A percentile compares a stretch with the other conserved stretches of the same genome.
phyloP scores from a whole-genome alignment of 148 eudicot genomes.

The Pharnaceum exiguum region DNA sequence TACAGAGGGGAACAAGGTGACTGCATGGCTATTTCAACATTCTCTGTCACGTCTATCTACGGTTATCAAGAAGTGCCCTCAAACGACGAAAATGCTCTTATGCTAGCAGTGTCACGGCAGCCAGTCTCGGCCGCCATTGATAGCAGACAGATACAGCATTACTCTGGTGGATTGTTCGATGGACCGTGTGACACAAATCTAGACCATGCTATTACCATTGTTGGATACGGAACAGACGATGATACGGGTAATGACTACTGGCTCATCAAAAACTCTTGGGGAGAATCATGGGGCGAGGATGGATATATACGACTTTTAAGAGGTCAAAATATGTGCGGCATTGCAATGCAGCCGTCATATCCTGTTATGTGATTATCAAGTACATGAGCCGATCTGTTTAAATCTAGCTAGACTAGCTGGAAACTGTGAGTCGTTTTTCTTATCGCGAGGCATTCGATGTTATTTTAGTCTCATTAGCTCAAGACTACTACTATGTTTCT shows the following conservation, averaged over 20 bases:
- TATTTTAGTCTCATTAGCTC: too few relatives aligned
- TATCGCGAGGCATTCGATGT: too few relatives aligned
- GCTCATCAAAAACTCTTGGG: slow-evolving; percentile 39
- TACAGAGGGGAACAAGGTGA: slow-evolving; percentile 5
- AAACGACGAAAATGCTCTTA: slow-evolving; percentile 18
- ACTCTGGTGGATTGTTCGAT: slow-evolving; percentile 16
- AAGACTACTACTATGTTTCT: too few relatives aligned
- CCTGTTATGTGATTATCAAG: neutral
- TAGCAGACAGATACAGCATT: slow-evolving; percentile 14
- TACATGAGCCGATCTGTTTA: too few relatives aligned
- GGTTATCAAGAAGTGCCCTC: slow-evolving; percentile 21
- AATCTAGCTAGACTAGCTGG: too few relatives aligned
- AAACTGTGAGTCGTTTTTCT: too few relatives aligned
- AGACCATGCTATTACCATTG: slow-evolving; percentile 22
- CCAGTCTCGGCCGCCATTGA: slow-evolving; percentile 32
- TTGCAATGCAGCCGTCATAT: neutral
- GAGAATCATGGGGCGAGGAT: neutral
- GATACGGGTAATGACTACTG: slow-evolving; percentile 23
- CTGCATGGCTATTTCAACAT: slow-evolving; percentile 4
- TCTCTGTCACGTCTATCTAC: neutral
- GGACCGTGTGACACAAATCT: slow-evolving; percentile 22
- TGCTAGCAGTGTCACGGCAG: slow-evolving; percentile 31
- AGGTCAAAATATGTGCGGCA: neutral
- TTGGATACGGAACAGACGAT: slow-evolving; percentile 26
- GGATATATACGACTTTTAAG: neutral